Conservation (phyloP, 1,284 basidiomycete species). For the Sporisorium reilianum region DNA sequence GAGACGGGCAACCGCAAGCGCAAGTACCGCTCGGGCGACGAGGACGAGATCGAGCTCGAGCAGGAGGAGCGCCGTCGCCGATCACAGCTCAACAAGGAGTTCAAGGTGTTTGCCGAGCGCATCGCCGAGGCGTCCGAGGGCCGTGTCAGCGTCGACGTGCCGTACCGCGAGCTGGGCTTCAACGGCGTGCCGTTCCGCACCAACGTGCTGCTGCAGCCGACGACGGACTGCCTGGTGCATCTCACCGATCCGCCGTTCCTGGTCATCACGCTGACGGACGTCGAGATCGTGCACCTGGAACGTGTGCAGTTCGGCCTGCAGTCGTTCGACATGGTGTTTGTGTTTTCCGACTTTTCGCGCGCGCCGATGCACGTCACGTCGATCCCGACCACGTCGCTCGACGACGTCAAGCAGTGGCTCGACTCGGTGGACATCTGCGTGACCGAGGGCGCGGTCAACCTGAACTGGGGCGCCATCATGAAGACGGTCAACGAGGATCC, state of each 20-base stretch:
- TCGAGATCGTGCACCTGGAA: slow-evolving; percentile 96
- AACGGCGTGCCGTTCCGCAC: slow-evolving; percentile 96
- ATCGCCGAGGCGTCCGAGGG: slow-evolving; percentile 85
- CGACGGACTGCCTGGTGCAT: slow-evolving; percentile 95
- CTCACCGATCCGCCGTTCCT: slow-evolving; percentile 96
- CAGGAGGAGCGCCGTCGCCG: slow-evolving; percentile 93
- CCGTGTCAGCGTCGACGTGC: slow-evolving; percentile 91
- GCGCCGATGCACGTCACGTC: slow-evolving; percentile 76
- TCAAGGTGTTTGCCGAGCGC: slow-evolving; percentile 92
- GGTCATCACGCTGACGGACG: slow-evolving; percentile 91
- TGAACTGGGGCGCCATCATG: slow-evolving; percentile 96
- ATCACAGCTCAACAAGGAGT: slow-evolving; percentile 91
- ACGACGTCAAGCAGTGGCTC: slow-evolving; percentile 77
- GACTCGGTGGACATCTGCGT: slow-evolving; percentile 93
- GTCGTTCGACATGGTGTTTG: slow-evolving; percentile 96
- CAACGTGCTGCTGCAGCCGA: slow-evolving; percentile 92
- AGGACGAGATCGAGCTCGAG: slow-evolving; percentile 99
- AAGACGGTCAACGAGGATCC: slow-evolving; percentile 74
- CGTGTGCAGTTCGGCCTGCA: slow-evolving; percentile 96
- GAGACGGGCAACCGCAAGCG: slow-evolving; percentile 99
- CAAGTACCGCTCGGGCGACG: slow-evolving; percentile 96
- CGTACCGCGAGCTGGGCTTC: slow-evolving; percentile 96
- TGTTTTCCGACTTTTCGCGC: slow-evolving; percentile 96
- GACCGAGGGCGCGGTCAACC: slow-evolving; percentile 94
- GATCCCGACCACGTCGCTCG: slow-evolving; percentile 61